Conservation (phyloP, 768 basidiomycete genomes). For the Mycena rebaudengoi region DNA sequence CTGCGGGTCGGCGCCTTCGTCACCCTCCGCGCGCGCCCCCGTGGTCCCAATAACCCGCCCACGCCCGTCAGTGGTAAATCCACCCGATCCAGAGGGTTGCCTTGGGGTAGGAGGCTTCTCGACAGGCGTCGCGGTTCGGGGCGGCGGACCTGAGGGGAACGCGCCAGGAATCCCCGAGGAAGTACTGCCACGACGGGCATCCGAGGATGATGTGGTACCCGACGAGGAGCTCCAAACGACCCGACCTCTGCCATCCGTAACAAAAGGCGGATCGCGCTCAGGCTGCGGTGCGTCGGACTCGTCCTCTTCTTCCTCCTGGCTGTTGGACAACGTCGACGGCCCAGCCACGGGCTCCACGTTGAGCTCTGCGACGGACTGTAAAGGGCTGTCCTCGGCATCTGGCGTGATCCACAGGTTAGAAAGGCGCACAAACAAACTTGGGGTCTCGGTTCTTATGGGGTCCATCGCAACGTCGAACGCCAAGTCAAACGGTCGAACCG, state of each 20-base stretch:
- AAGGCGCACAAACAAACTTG: conserved; percentile 2
- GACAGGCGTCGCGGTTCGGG: neutral
- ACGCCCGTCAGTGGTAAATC: conserved; percentile 24
- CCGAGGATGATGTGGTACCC: neutral
- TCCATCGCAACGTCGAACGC: conserved; percentile 13
- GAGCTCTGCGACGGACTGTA: too few species aligned
- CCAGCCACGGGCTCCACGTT: too few species aligned
- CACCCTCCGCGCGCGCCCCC: conserved; percentile 4
- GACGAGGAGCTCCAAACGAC: conserved; percentile 56
- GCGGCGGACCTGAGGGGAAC: neutral
- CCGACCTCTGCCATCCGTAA: conserved; percentile 71
- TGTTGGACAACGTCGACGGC: neutral
- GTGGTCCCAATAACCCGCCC: conserved; percentile 27
- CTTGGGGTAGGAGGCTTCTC: conserved; percentile 18
- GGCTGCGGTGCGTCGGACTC: conserved; percentile 31
- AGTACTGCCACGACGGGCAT: conserved; percentile 4
- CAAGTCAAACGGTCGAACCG: conserved; percentile 21
- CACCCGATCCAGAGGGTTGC: conserved; percentile 6
- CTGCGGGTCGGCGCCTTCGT: conserved; percentile 7
- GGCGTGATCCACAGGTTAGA: neutral
- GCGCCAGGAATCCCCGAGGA: conserved; percentile 13
- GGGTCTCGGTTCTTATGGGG: neutral
- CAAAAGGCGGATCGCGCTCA: conserved; percentile 56
- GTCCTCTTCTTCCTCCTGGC: conserved; percentile 24
- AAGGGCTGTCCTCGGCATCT: neutral